Conservation (phyloP, 805 yeast species). For the Pichia rugopelliculosa region DNA sequence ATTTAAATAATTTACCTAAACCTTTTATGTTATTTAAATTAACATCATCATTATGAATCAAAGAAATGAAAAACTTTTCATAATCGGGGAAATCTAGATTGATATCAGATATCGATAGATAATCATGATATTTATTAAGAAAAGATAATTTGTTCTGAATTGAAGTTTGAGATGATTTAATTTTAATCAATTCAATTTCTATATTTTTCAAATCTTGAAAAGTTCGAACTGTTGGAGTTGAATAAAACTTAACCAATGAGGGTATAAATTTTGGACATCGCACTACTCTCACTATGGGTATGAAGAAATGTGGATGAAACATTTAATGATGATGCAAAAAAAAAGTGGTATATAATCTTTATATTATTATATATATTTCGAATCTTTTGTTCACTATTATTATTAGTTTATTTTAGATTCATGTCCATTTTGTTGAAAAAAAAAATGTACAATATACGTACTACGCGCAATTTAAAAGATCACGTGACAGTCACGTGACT, state of each 20-base stretch:
- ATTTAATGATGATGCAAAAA: too few species aligned
- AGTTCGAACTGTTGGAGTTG: background rate
- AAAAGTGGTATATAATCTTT: too few species aligned
- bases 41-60: background rate
- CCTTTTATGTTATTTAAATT: conserved; percentile 5
- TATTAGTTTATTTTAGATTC: too few species aligned
- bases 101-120: conserved; percentile 3
- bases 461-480: too few species aligned
- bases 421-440: too few species aligned
- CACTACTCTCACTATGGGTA: background rate
- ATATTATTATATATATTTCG: too few species aligned
- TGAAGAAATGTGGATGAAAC: too few species aligned
- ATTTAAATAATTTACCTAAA: conserved; percentile 4
- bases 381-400: too few species aligned
- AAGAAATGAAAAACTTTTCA: background rate
- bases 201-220: background rate
- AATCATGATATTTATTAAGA: background rate
- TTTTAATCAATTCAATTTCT: background rate
- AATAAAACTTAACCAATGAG: background rate
- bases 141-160: background rate
- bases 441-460: too few species aligned
- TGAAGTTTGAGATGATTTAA: background rate
- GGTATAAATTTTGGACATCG: background rate
- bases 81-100: background rate
- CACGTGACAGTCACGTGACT: too few species aligned